phyloP scores from a whole-genome alignment of 352 stramenopile genomes.

The Phytophthora hibernalis region DNA sequence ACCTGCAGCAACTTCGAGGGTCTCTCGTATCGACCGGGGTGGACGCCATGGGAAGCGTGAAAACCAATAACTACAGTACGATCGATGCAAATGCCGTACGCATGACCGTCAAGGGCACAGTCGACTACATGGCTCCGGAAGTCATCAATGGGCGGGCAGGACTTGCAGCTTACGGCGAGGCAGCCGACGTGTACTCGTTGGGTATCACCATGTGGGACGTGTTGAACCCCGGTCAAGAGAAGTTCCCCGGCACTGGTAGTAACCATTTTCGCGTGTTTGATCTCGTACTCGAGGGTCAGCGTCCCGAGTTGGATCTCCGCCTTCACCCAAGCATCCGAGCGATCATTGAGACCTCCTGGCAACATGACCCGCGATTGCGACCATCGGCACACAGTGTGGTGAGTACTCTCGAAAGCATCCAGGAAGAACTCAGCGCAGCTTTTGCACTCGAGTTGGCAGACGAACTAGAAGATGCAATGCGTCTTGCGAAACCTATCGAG shows the following conservation, averaged over 20 bases:
- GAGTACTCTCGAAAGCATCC: slow-evolving; percentile 47
- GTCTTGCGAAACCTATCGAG: slow-evolving; percentile 40
- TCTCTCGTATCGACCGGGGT: slow-evolving; percentile 22
- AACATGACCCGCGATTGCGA: slow-evolving; percentile 44
- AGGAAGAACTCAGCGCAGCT: slow-evolving; percentile 49
- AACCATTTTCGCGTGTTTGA: slow-evolving; percentile 75
- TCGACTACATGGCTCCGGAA: slow-evolving; percentile 85
- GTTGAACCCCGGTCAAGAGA: slow-evolving; percentile 57
- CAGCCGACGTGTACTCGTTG: slow-evolving; percentile 78
- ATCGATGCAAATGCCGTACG: slow-evolving; percentile 30
- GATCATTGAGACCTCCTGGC: slow-evolving; percentile 57
- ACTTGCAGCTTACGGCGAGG: slow-evolving; percentile 62
- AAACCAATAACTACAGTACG: slow-evolving; percentile 14
- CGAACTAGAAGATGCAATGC: slow-evolving; percentile 49
- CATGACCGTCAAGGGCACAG: slow-evolving; percentile 74
- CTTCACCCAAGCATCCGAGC: slow-evolving; percentile 45
- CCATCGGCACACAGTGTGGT: slow-evolving; percentile 59
- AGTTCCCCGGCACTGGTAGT: slow-evolving; percentile 50
- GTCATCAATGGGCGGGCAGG: slow-evolving; percentile 71
- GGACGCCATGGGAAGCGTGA: slow-evolving; percentile 7
- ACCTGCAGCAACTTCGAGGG: slow-evolving; percentile 36
- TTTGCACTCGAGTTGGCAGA: slow-evolving; percentile 53
- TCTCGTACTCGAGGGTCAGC: slow-evolving; percentile 53
- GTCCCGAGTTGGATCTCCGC: slow-evolving; percentile 46
- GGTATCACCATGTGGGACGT: slow-evolving; percentile 83